Base-by-base conservation (phyloP, 148 eudicot species). In the Rhododendron ovatum region DNA sequence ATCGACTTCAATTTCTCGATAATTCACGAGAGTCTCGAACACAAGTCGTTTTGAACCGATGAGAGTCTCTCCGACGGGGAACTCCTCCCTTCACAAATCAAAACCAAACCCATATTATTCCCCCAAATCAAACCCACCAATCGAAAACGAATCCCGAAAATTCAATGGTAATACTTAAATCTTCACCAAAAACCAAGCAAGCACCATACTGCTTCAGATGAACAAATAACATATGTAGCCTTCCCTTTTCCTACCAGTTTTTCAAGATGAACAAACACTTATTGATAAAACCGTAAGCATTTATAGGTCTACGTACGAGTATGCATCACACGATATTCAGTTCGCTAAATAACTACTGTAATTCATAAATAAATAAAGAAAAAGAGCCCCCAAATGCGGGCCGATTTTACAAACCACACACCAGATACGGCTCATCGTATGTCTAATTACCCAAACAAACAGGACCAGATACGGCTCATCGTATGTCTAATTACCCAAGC, bases 1-100 rank as follows among this genome's bases (percentile, higher is more conserved):
- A 47, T 84, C 9, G 98, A 94, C 67, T 96, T 96, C 84, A 95
- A 96, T 37, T 96, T 96, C 90, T 90, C 28, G 1, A 18, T 93
- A 78, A 88, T 90, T 3, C 89, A 88, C 39, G 83, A 90, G 14
- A 90, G 89, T 74, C 63, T 69, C 73, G 92, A 92, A 53, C 93
- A 90, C 4, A 85, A 92, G 22, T 86, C 96, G 0, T 88, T 94
- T 26, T 92, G 98, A 96, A 83, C 91, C 33, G 87, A 92, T 47
- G 41, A 41, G 45, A 5, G 4, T 39, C 4, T 41, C 45, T 6
- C 7, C 1, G 7, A 41, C 8, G 7, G 99, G 99, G 0, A 89
- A 93, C 88, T 96, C 37, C 93, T 94, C 15, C 95, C 98, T 0
- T 85, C 91, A 2, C 89, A 93, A 83, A 88, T 93, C 88, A 93